Evolutionary conservation across 2,329 filamentous ascomycete genomes (phyloP).

Genomic region (Aspergillus transmontanensis): DNA sequence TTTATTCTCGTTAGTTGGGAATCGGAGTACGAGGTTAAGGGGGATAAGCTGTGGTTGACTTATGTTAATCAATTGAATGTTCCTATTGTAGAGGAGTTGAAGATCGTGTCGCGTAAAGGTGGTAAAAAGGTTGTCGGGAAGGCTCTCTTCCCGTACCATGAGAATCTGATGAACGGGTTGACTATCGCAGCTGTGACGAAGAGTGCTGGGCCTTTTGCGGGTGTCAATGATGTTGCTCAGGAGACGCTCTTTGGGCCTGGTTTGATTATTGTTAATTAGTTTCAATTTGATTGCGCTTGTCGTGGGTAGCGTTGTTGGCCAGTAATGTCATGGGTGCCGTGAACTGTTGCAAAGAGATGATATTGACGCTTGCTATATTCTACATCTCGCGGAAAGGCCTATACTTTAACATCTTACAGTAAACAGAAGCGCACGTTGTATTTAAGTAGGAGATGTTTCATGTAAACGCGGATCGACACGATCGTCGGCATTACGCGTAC

Average conservation of each 20-base stretch:
- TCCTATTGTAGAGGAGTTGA: background rate
- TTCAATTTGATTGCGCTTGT: background rate
- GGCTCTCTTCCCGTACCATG: background rate
- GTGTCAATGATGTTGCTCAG: background rate
- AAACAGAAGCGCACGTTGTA: background rate
- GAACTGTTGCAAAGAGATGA: background rate
- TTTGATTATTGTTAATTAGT: background rate
- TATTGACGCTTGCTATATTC: background rate
- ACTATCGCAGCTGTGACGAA: background rate
- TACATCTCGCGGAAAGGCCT: too few relatives aligned
- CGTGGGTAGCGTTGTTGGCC: background rate
- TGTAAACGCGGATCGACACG: background rate
- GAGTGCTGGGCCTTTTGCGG: background rate
- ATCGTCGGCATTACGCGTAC: background rate
- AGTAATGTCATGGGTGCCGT: background rate
- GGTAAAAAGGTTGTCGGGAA: background rate
- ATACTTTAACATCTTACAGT: background rate
- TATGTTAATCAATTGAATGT: background rate
- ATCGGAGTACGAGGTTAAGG: background rate
- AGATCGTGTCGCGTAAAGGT: background rate
- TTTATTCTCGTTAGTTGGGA: background rate
- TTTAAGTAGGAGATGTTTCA: background rate
- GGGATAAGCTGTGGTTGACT: background rate
- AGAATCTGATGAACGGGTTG: background rate
- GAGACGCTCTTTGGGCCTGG: background rate